Conservation (phyloP, 208 protist genomes). For the Strigomonas culicis region DNA sequence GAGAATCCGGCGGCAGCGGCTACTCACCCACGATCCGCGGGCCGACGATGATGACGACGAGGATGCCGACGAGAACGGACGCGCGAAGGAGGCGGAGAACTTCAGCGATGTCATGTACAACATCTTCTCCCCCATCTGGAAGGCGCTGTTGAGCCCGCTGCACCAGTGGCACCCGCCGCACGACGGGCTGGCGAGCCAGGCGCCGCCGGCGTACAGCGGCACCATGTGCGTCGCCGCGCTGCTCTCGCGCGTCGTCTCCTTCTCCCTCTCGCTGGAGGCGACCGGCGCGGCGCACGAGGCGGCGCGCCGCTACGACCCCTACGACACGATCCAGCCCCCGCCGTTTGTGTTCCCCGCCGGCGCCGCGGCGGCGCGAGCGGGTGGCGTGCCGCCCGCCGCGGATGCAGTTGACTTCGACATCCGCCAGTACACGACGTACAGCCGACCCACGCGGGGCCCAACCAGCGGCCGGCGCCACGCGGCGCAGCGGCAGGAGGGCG, state of each 20-base stretch:
- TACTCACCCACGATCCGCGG: not conserved
- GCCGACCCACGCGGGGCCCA: no score
- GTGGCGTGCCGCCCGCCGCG: not conserved
- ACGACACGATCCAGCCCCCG: not conserved
- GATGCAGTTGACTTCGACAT: not conserved
- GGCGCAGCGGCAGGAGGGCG: not conserved
- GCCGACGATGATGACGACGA: conserved; percentile 10
- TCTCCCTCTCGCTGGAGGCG: not conserved
- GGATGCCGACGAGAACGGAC: conserved; percentile 7
- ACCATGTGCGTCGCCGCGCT: conserved; percentile 3
- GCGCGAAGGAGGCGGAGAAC: conserved; percentile 8
- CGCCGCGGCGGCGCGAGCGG: not conserved
- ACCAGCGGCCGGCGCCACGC: no score
- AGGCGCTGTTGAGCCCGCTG: conserved; percentile 84
- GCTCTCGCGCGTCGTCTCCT: conserved; percentile 11
- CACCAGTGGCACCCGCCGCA: not conserved
- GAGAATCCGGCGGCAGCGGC: not conserved
- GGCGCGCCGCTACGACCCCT: not conserved
- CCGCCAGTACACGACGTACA: not conserved
- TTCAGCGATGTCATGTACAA: conserved; percentile 94
- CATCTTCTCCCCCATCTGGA: conserved; percentile 97
- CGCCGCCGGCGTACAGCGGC: not conserved
- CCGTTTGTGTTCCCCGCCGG: not conserved
- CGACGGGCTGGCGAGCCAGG: not conserved
- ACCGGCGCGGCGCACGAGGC: not conserved